Base-by-base conservation (phyloP, 345 rosid genomes). In the Trapa bicornis region DNA sequence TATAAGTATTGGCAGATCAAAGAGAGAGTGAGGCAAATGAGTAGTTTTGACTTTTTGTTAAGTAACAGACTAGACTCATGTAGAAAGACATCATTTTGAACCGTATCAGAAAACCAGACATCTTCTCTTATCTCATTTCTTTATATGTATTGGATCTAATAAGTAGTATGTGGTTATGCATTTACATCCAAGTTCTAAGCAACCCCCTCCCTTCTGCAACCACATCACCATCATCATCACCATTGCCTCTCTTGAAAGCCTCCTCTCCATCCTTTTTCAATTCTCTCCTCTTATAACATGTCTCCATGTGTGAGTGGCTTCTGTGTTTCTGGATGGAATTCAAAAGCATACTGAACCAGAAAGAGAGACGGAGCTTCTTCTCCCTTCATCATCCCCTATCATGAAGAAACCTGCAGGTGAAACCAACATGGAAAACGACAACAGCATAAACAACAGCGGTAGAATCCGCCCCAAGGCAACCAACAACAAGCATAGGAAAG, bases 1-100 rank as follows among this genome's bases (percentile, higher is more conserved):
- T 54, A 22, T 35, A 54, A 33, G 60, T 22, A 50, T 6, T 10
- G 60, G 7, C 29, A 52, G 76, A 22, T 22, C 29, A 69, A 76
- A 72, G 69, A 71, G 47, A 85, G 79, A 80, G 81, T 85, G 96
- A 88, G 86, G 88, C 88, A 84, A 80, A 77, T 52, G 57, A 61
- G 52, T 47, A 6, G 9, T 47, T 17, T 61, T 47, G 57, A 54
- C 68, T 48, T 64, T 36, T 69, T 33, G 66, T 39, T 73, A 61
- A 54, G 7, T 22, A 22, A 22, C 29, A 22, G 29, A 22, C 29
- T 22, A 22, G 29, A 22, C 29, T 22, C 29, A 22, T 22, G 29
- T 22, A 22, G 29, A 22, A 22, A 22, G 29, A 22, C 29, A 22
- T 22, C 29, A 22, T 22, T 22, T 22, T 22, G 29, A 22, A 22